Percentiles rank a stretch among this genome's conserved stretches.
These are phyloP conservation scores for Chaetothyriales sp. DNA, from an alignment of 2,329 filamentous ascomycete species.

Conservation along the genomic window DNA sequence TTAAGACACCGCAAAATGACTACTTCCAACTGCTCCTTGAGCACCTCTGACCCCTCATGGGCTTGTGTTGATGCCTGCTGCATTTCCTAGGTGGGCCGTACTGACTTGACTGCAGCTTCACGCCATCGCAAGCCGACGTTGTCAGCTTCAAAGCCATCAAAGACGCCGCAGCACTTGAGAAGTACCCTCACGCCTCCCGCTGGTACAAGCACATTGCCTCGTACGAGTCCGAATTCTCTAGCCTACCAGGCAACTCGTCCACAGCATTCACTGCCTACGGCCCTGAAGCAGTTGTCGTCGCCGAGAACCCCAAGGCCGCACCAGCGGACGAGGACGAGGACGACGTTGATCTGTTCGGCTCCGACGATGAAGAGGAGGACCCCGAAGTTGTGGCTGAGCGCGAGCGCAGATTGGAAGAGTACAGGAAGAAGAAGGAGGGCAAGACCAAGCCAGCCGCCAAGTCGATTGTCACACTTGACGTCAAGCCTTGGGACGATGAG, in stretches of 20 bases:
- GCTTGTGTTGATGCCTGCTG: constrained; percentile 2
- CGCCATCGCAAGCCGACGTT: constrained; percentile 87
- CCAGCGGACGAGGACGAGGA: constrained; percentile 59
- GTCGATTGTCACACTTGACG: constrained; percentile 87
- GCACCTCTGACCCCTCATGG: constrained; percentile 53
- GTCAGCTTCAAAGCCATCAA: constrained; percentile 84
- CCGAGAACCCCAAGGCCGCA: constrained; percentile 76
- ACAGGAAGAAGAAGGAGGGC: constrained; percentile 91
- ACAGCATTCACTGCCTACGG: constrained; percentile 85
- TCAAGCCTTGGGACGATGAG: constrained; percentile 99
- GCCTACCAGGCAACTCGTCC: constrained; percentile 78
- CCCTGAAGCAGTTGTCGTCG: constrained; percentile 63
- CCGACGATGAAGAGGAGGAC: constrained; percentile 88
- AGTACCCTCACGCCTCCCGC: constrained; percentile 86
- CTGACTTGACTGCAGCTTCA: constrained; percentile 34
- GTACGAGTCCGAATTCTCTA: constrained; percentile 84
- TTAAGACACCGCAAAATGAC: constrained; percentile 81
- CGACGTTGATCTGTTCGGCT: constrained; percentile 86
- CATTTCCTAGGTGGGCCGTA: not conserved
- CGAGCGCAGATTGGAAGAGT: constrained; percentile 82
- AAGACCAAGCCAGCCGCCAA: constrained; percentile 90
- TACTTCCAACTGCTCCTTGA: constrained; percentile 58
- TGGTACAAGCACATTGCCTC: constrained; percentile 99
- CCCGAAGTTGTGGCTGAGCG: constrained; percentile 70
- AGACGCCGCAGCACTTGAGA: constrained; percentile 59